These are phyloP conservation scores for Beta vulgaris DNA, from an alignment of 148 eudicot genomes.

Conservation along the genomic window DNA sequence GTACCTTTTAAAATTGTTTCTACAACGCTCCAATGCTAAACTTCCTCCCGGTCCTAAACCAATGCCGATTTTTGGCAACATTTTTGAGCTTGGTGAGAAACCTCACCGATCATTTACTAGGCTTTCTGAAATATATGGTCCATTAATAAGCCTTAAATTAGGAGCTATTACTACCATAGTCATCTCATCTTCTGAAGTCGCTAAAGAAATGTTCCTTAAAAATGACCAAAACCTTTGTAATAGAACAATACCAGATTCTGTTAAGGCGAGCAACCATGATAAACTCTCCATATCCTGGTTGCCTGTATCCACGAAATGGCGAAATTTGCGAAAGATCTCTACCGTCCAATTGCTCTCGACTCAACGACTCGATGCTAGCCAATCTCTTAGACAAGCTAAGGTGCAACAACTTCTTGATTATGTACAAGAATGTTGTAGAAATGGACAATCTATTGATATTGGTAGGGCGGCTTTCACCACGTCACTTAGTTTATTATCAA, in stretches of 20 bases:
- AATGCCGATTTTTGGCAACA: constrained; percentile 27
- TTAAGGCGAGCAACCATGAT: constrained; percentile 25
- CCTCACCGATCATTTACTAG: constrained; percentile 25
- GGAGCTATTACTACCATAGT: constrained; percentile 27
- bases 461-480: constrained; percentile 30
- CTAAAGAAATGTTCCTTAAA: constrained; percentile 24
- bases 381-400: constrained; percentile 28
- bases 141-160: constrained; percentile 17
- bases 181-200: constrained; percentile 21
- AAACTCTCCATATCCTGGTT: constrained; percentile 28
- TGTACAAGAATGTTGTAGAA: constrained; percentile 21
- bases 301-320: constrained; percentile 28
- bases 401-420: constrained; percentile 24
- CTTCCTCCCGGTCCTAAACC: constrained; percentile 30
- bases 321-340: constrained; percentile 20
- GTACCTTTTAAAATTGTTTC: constrained; percentile 6
- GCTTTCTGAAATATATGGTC: constrained; percentile 26
- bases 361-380: constrained; percentile 30
- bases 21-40: constrained; percentile 12
- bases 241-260: constrained; percentile 22
- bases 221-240: constrained; percentile 21
- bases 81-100: constrained; percentile 19
- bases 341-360: constrained; percentile 18
- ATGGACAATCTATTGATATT: constrained; percentile 24
- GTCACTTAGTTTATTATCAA: constrained; percentile 32